Base-by-base conservation (phyloP, 2,329 filamentous ascomycete genomes). In the Microcyclosporella mali region DNA sequence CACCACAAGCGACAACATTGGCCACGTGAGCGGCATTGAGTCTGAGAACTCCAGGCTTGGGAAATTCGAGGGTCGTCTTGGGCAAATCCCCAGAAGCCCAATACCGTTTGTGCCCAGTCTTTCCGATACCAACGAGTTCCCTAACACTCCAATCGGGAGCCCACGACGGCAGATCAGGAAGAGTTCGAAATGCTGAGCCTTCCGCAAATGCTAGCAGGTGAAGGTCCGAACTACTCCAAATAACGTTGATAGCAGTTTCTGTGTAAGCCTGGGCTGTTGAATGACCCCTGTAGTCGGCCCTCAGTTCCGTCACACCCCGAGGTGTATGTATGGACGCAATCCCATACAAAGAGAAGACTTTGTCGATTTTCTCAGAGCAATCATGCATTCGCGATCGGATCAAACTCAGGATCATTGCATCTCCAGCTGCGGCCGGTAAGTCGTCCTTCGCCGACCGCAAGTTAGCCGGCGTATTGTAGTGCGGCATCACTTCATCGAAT, bases 151-250 rank as follows among this genome's bases (percentile, higher is more conserved):
- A 34, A 4, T 40, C 38, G 9, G 29, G 30, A 9, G 15, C 29
- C 38, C 30, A 40, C 10, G 38, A 40, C n/a, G 38, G 38, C 15
- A 40, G 30, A 11, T 15, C 14, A n/a, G 32, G 11, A 10, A 36
- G 6, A 17, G 11, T 29, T n/a, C 16, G 16, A 12, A 30, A 30
- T 17, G 2, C 10, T 18, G 8, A 10, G 10, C 40, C 40, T 42
- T 36, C 40, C 14, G 28, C 33, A 37, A 36, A 33, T 4, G 40
- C 40, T 14, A 42, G 33, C 7, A 42, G 29, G 14, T 42, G 40
- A 14, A 42, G 3, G 16, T 42, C 32, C 12, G n/a, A 30, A 19
- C 15, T 33, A 25, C 33, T 37, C 36, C 27, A n/a, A 27, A 42
- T 9, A 2, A 36, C 31, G 12, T 33, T 21, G 3, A 8, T 30